Evolutionary conservation across 2,329 filamentous ascomycete genomes (phyloP).

Genomic region (Verticillium zaregamsianum): DNA sequence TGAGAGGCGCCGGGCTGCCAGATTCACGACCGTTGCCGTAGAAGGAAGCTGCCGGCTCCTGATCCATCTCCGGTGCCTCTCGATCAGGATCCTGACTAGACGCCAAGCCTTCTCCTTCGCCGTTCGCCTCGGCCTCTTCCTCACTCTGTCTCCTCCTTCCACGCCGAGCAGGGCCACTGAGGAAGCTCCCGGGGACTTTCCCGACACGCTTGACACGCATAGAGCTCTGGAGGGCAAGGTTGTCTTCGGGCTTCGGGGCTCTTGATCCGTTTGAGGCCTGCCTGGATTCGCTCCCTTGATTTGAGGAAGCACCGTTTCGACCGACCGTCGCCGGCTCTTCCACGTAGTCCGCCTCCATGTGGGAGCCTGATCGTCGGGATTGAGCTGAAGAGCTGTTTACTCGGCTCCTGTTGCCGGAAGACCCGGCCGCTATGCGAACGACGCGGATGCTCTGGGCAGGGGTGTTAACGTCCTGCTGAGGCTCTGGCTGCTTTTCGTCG

Average conservation of each 20-base stretch:
- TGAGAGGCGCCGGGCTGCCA: conserved; percentile 54
- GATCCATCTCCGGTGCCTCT: conserved; percentile 31
- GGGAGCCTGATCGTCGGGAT: conserved; percentile 31
- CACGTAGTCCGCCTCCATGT: conserved; percentile 41
- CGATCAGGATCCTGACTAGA: conserved; percentile 38
- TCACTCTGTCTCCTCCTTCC: conserved; percentile 66
- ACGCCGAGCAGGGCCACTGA: conserved; percentile 75
- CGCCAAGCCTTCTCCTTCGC: conserved; percentile 34
- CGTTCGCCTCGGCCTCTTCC: conserved; percentile 51
- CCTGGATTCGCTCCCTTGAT: conserved; percentile 50
- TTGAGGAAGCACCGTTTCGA: conserved; percentile 40
- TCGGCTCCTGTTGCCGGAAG: conserved; percentile 40
- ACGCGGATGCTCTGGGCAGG: conserved; percentile 47
- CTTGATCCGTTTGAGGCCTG: conserved; percentile 46
- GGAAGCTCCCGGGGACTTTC: conserved; percentile 70
- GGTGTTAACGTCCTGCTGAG: conserved; percentile 44
- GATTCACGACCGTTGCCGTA: conserved; percentile 45
- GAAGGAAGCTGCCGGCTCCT: conserved; percentile 38
- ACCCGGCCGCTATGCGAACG: conserved; percentile 51
- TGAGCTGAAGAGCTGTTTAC: conserved; percentile 28
- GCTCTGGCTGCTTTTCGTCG: conserved; percentile 30
- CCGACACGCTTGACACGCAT: conserved; percentile 74
- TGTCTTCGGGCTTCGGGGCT: conserved; percentile 52
- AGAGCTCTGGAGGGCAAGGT: conserved; percentile 64
- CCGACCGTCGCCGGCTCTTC: conserved; percentile 47